These are phyloP conservation scores for Penicillium verhagenii DNA, from an alignment of 495 filamentous ascomycete genomes.

Conservation along the genomic window DNA sequence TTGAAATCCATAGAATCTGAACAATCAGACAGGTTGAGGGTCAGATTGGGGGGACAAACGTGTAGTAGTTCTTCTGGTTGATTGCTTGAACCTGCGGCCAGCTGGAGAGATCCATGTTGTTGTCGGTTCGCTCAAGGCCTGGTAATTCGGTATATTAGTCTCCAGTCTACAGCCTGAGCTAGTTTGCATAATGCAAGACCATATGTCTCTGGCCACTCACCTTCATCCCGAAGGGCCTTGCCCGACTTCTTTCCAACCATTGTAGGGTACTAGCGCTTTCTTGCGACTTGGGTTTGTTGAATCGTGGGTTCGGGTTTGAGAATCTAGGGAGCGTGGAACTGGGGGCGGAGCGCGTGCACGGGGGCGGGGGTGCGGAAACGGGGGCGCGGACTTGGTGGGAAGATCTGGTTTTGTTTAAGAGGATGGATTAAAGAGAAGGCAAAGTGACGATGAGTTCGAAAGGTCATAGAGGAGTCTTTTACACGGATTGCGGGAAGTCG, in stretches of 20 bases:
- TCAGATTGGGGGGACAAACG: constrained; percentile 74
- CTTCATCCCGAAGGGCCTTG: constrained; percentile 64
- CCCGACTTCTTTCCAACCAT: constrained; percentile 68
- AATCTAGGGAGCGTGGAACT: constrained; percentile 24
- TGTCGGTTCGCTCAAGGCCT: constrained; percentile 95
- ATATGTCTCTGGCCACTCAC: constrained; percentile 30
- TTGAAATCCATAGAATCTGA: not conserved
- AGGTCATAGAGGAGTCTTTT: not conserved
- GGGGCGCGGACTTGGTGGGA: not conserved
- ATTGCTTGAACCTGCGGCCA: constrained; percentile 92
- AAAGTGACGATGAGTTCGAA: not conserved
- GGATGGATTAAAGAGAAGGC: not conserved
- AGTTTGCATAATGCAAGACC: too few species aligned
- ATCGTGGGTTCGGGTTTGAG: constrained; percentile 10
- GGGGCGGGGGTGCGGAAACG: too few species aligned
- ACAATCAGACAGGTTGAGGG: too few species aligned
- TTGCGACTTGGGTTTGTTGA: constrained; percentile 2
- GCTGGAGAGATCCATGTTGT: constrained; percentile 90
- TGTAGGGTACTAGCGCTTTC: constrained; percentile 20
- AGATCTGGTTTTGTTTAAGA: not conserved
- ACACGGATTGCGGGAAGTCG: not conserved
- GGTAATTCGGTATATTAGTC: constrained; percentile 9
- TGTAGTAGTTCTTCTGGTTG: constrained; percentile 99
- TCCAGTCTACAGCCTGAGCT: not conserved
- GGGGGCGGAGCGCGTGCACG: too few species aligned